phyloP scores from a whole-genome alignment of 1,139 yeast species.

The Debaryomycetaceae sp. region DNA sequence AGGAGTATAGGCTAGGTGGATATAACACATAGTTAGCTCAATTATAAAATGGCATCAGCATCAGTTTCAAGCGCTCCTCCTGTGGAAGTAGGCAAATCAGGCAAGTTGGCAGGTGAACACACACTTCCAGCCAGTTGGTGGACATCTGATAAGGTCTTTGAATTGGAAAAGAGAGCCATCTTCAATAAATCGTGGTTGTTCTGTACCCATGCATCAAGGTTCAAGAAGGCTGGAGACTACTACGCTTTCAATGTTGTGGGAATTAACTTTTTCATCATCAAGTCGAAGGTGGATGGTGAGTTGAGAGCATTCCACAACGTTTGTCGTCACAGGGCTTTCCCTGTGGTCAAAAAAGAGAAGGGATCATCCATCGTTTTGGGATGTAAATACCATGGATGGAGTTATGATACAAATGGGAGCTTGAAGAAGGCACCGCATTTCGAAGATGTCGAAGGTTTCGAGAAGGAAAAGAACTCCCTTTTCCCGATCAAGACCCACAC shows the following conservation, averaged over 20 bases:
- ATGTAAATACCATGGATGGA: constrained; percentile 67
- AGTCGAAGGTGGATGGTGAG: constrained; percentile 46
- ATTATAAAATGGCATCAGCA: constrained; percentile 11
- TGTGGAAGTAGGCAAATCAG: constrained; percentile 15
- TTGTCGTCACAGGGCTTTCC: constrained; percentile 63
- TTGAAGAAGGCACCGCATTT: constrained; percentile 62
- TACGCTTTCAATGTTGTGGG: constrained; percentile 49
- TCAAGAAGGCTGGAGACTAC: constrained; percentile 56
- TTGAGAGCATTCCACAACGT: constrained; percentile 61
- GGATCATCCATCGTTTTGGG: constrained; percentile 58
- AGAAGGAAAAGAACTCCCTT: constrained; percentile 52
- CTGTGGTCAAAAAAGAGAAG: constrained; percentile 54
- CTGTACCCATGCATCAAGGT: constrained; percentile 49
- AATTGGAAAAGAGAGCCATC: constrained; percentile 54
- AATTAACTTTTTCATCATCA: constrained; percentile 53
- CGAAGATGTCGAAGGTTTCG: constrained; percentile 56
- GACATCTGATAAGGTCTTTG: constrained; percentile 56
- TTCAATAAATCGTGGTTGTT: constrained; percentile 57
- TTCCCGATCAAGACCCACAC: constrained; percentile 53
- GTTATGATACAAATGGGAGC: constrained; percentile 55
- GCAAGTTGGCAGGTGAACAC: constrained; percentile 46
- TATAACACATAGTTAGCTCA: neutral
- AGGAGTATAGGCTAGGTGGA: neutral
- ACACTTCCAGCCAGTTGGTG: constrained; percentile 67
- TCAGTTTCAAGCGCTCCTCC: constrained; percentile 27